Base-by-base conservation (phyloP, 2,329 filamentous ascomycete species). In the Purpureocillium lavendulum region DNA sequence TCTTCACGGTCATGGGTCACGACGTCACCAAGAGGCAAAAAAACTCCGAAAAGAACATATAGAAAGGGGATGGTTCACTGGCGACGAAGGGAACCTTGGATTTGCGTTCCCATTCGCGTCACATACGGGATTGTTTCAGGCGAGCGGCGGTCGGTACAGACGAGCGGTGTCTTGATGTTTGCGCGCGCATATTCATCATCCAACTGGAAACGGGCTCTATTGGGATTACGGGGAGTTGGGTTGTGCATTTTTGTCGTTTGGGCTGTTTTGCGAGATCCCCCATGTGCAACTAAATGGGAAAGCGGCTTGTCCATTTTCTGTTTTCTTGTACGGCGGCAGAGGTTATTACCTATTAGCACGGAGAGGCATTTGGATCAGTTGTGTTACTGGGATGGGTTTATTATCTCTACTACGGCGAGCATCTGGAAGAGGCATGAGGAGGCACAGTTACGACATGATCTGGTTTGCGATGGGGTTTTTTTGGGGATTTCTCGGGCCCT, bases 1-100 rank as follows among this genome's bases (percentile, higher is more conserved):
- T 52, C 50, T 49, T 54, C 43, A 45, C 45, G 53, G 51, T 48
- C 36, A 53, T 50, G 71, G 62, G 68, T 67, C 57, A 71, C 52
- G 60, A 72, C 68, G 68, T 64, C 57, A 61, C 60, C 58, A 62
- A 58, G 49, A 54, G 44, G 35, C 15, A 55, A 57, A 58, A 56
- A 56, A 53, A 65, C 64, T 60, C 24, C 13, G 64, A 67, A 67
- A 70, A 64, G 54, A 62, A 46, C 50, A 69, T 70, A 71, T 74
- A 73, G 70, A 48, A 7, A 30, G 29, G 54, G 49, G 51, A 53
- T n/a, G 49, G 51, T 56, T 52, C n/a, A n/a, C 49, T 53, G 56
- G 54, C 50, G 50, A 51, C 45, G 54, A 55, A 50, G 47, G 57
- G 53, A 48, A 47, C 48, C 48, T 37, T 42, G 42, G 44, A 52